Evolutionary conservation across 805 yeast genomes (phyloP).

Genomic region (Metschnikowia lunata): DNA sequence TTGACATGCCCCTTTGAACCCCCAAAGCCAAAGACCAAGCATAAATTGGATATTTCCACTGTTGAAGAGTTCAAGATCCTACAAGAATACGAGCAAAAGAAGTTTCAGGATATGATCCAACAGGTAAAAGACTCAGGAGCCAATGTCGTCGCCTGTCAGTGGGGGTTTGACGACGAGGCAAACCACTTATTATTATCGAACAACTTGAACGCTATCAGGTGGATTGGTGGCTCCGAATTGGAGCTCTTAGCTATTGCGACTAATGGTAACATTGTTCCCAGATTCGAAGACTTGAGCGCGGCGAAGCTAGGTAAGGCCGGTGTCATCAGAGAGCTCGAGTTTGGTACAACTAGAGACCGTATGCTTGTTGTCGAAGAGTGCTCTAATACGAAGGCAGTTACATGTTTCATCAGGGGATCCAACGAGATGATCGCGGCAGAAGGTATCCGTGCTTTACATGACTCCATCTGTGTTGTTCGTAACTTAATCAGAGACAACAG

Average conservation of each 20-base stretch:
- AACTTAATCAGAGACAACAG: conserved; percentile 87
- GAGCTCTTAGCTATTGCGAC: conserved; percentile 97
- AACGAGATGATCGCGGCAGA: conserved; percentile 98
- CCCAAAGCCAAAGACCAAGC: conserved; percentile 98
- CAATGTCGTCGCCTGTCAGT: conserved; percentile 93
- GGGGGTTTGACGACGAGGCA: conserved; percentile 99
- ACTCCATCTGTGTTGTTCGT: conserved; percentile 94
- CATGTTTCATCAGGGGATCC: conserved; percentile 91
- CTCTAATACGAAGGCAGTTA: conserved; percentile 81
- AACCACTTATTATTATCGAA: conserved; percentile 86
- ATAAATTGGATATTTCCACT: conserved; percentile 86
- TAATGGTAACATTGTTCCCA: conserved; percentile 92
- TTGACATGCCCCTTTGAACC: conserved; percentile 99
- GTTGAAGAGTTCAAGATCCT: conserved; percentile 90
- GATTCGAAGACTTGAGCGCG: conserved; percentile 84
- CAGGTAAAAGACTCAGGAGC: conserved; percentile 88
- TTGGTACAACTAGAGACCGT: conserved; percentile 94
- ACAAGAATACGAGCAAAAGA: conserved; percentile 88
- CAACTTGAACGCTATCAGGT: conserved; percentile 90
- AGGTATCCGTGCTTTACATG: conserved; percentile 93
- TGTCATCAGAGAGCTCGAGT: conserved; percentile 76
- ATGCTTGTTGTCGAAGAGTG: conserved; percentile 94
- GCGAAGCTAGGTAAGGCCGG: conserved; percentile 90
- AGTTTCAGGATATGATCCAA: conserved; percentile 86
- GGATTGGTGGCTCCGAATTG: conserved; percentile 98